Evolutionary conservation across 2,329 filamentous ascomycete species (phyloP).

Genomic region (Pezizomycotina sp.): DNA sequence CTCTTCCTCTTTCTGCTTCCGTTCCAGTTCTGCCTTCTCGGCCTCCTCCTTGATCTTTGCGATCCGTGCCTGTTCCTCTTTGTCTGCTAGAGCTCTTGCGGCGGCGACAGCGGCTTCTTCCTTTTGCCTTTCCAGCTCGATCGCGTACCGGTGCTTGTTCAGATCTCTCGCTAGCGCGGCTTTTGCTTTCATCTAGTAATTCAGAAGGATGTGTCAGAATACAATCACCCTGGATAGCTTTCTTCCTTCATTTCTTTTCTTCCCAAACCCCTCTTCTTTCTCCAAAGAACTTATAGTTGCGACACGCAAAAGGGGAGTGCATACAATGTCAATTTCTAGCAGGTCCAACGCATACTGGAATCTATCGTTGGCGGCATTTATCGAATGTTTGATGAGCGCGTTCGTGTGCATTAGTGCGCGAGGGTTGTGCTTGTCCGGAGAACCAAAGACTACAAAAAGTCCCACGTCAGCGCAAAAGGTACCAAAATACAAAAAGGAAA

Average conservation of each 20-base stretch:
- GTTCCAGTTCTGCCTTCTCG: conserved; percentile 5
- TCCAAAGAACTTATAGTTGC: background rate
- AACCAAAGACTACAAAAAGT: conserved; percentile 21
- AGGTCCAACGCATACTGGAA: conserved; percentile 24
- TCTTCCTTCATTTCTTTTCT: too few relatives aligned
- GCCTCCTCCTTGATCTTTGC: background rate
- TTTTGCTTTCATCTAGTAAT: conserved; percentile 22
- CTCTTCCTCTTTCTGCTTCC: conserved; percentile 8
- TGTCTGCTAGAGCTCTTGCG: conserved; percentile 6
- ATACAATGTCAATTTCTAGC: conserved; percentile 25
- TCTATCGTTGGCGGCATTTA: conserved; percentile 22
- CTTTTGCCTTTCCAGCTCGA: conserved; percentile 19
- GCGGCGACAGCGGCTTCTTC: conserved; percentile 5
- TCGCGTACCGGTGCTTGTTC: conserved; percentile 18
- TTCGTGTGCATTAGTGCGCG: conserved; percentile 24
- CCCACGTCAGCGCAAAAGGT: conserved; percentile 4
- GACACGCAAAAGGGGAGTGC: background rate
- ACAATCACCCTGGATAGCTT: too few relatives aligned
- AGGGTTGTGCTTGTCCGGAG: conserved; percentile 20
- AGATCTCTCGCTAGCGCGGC: conserved; percentile 22
- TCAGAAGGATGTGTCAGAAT: background rate
- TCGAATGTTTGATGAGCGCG: conserved; percentile 19
- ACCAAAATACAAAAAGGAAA: background rate
- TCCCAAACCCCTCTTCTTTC: too few relatives aligned
- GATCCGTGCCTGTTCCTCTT: background rate